Percentiles rank a stretch among this genome's conserved stretches.
phyloP scores from a whole-genome alignment of 805 yeast species.

The Nakazawaea sp. region DNA sequence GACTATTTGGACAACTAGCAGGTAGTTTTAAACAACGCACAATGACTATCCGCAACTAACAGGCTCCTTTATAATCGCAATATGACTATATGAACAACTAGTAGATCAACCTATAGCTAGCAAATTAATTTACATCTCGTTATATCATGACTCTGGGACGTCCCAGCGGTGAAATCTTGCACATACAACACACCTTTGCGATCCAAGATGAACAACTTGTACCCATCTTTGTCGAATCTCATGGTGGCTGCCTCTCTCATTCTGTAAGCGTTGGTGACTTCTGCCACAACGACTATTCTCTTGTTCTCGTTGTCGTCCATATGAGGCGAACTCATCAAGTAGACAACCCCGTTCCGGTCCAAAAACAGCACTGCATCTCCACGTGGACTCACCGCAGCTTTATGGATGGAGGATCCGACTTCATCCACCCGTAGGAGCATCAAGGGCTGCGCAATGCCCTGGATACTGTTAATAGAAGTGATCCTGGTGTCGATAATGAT shows the following conservation, averaged over 20 bases:
- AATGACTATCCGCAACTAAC: no score
- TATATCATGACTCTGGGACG: slow-evolving; percentile 63
- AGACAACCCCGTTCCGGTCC: slow-evolving; percentile 73
- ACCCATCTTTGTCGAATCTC: slow-evolving; percentile 74
- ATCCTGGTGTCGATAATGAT: slow-evolving; percentile 61
- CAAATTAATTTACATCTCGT: slow-evolving; percentile 58
- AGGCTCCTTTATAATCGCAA: no score
- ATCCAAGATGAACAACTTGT: slow-evolving; percentile 68
- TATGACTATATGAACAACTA: no score
- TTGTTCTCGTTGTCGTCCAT: slow-evolving; percentile 49
- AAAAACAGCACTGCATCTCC: slow-evolving; percentile 81
- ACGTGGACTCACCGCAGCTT: slow-evolving; percentile 70
- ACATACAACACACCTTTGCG: slow-evolving; percentile 73
- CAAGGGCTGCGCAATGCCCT: slow-evolving; percentile 50
- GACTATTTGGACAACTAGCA: slow-evolving; percentile 4
- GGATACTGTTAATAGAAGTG: slow-evolving; percentile 30
- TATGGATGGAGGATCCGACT: slow-evolving; percentile 74
- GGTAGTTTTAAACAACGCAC: no score
- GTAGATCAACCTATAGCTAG: slow-evolving; percentile 11
- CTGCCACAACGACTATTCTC: slow-evolving; percentile 64
- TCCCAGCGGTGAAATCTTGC: slow-evolving; percentile 84
- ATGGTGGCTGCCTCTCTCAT: slow-evolving; percentile 74
- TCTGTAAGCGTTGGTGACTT: slow-evolving; percentile 69
- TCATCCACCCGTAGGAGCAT: slow-evolving; percentile 63
- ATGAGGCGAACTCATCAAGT: slow-evolving; percentile 55